Base-by-base conservation (phyloP, 768 basidiomycete genomes). In the Mycena galopus region DNA sequence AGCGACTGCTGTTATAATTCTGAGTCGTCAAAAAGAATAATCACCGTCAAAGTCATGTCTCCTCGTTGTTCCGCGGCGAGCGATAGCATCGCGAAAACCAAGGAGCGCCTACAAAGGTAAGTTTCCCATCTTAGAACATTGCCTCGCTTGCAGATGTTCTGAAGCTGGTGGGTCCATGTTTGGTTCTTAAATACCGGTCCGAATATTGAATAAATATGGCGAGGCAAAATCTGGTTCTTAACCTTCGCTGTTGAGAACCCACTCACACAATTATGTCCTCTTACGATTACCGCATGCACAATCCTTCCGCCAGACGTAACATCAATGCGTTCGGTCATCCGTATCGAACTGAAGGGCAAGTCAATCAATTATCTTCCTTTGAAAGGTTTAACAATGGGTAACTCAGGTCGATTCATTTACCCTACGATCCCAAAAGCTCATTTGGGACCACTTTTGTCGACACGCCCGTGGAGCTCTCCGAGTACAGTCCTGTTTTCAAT, bases 131-230 rank as follows among this genome's bases (percentile, higher is more conserved):
- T n/a, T n/a, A n/a, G n/a, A n/a, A n/a, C n/a, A 35, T 35, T 35
- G 12, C 12, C 33, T 35, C 19, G n/a, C n/a, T n/a, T n/a, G n/a
- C n/a, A n/a, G n/a, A n/a, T n/a, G n/a, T n/a, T n/a, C n/a, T n/a
- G n/a, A n/a, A n/a, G n/a, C n/a, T n/a, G 33, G 67, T 68, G 58
- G 51, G 67, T 62, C 50, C 60, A 2, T 69, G 30, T 44, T 62
- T 55, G 37, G 50, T 56, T 17, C 16, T 16, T 19, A 37, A 10
- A 19, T 14, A 33, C 21, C 66, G 59, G 35, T 42, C 7, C 25
- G 29, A n/a, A 9, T 51, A 51, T 6, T n/a, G 27, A 42, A 61
- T 69, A 69, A 69, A 69, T 62, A 69, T 47, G 37, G 19, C 35
- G 12, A 27, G 57, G 29, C 21, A 32, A 29, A 17, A 55, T 53